Percentiles rank a stretch among this genome's conserved stretches.
phyloP scores from a whole-genome alignment of 495 filamentous ascomycete genomes.

The Friedmanniomyces simplex region DNA sequence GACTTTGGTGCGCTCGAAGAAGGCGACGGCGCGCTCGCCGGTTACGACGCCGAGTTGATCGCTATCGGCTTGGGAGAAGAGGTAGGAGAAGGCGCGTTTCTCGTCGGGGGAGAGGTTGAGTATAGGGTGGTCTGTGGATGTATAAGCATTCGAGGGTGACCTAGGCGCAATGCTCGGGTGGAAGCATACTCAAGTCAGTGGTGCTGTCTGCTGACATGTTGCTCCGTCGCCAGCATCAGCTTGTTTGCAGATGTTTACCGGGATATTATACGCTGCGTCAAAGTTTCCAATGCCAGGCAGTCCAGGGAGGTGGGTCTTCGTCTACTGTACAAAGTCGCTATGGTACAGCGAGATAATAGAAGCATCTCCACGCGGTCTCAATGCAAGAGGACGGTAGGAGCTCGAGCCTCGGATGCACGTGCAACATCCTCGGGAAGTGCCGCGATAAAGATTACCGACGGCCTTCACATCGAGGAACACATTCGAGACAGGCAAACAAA shows the following conservation, averaged over 20 bases:
- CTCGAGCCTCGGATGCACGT: too few species aligned
- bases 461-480: too few species aligned
- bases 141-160: not conserved
- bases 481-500: too few species aligned
- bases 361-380: too few species aligned
- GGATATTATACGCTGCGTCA: not conserved
- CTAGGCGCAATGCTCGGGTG: not conserved
- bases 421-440: too few species aligned
- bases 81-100: conserved; percentile 82
- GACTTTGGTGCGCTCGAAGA: conserved; percentile 93
- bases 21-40: conserved; percentile 90
- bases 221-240: not conserved
- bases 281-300: too few species aligned
- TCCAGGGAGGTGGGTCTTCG: too few species aligned
- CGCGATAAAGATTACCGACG: too few species aligned
- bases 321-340: too few species aligned
- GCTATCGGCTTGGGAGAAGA: conserved; percentile 81
- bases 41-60: conserved; percentile 89
- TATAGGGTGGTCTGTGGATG: conserved; percentile 45
- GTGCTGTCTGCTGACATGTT: not conserved
- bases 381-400: too few species aligned
- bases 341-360: too few species aligned
- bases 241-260: not conserved
- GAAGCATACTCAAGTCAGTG: not conserved
- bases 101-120: conserved; percentile 86